Percentiles rank a stretch among this genome's conserved stretches.
phyloP scores from a whole-genome alignment of 2,329 filamentous ascomycete genomes.

The Zymoseptoria ardabiliae region DNA sequence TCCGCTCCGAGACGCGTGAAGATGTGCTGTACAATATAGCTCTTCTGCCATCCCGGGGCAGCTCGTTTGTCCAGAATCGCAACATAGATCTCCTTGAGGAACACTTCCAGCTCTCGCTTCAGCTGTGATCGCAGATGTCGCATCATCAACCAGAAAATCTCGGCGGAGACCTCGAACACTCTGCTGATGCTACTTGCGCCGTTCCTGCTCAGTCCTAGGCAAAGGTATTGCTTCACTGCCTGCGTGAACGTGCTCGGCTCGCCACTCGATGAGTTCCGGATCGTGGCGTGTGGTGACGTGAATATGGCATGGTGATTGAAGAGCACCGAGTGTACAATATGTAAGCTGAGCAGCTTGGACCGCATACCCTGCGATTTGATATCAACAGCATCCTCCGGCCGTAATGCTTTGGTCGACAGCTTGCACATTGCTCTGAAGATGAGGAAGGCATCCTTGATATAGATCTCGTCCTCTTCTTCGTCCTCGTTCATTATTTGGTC shows the following conservation, averaged over 20 bases:
- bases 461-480: constrained; percentile 87
- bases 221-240: constrained; percentile 93
- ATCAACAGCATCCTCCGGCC: constrained; percentile 86
- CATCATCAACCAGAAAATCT: constrained; percentile 97
- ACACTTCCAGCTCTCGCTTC: constrained; percentile 98
- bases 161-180: constrained; percentile 91
- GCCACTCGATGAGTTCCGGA: constrained; percentile 81
- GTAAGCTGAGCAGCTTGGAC: constrained; percentile 88
- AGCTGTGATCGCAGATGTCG: constrained; percentile 88
- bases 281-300: constrained; percentile 83
- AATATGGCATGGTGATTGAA: constrained; percentile 92
- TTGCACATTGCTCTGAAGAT: constrained; percentile 98
- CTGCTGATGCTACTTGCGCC: constrained; percentile 85
- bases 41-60: constrained; percentile 82
- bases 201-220: constrained; percentile 88
- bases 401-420: constrained; percentile 83
- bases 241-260: constrained; percentile 86
- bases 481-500: constrained; percentile 55
- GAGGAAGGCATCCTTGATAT: constrained; percentile 92
- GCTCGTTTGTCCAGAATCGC: constrained; percentile 82
- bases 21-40: constrained; percentile 74
- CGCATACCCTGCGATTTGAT: constrained; percentile 92
- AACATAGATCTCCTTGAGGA: constrained; percentile 94
- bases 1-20: constrained; percentile 78
- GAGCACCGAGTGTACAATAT: constrained; percentile 88